Percentiles rank a stretch among this genome's conserved stretches.
Evolutionary conservation across 75 land plant species (phyloP).

Genomic region (Chamaecyparis obtusa): DNA sequence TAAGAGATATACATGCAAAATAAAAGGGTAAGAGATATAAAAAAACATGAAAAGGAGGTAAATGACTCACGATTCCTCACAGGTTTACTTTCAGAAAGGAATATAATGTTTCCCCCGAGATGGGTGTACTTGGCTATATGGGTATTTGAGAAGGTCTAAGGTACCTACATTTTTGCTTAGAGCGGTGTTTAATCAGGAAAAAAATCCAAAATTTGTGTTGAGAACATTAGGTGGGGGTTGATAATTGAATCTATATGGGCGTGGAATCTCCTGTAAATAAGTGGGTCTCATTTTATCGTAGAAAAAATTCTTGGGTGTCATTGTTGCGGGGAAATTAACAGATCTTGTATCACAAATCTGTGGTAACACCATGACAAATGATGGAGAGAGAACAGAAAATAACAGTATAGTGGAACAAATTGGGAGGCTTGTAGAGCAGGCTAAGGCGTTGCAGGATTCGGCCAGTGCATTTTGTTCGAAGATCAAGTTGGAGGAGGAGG

Average conservation of each 20-base stretch:
- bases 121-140: too few relatives aligned
- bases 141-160: too few relatives aligned
- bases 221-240: background rate
- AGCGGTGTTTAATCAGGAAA: too few relatives aligned
- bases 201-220: background rate
- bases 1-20: too few relatives aligned
- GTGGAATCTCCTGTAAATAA: background rate
- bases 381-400: slow-evolving; percentile 2
- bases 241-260: background rate
- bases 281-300: background rate
- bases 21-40: too few relatives aligned
- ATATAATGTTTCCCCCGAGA: too few relatives aligned
- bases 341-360: background rate
- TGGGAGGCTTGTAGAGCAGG: slow-evolving; percentile 43
- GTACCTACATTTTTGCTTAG: too few relatives aligned
- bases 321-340: background rate
- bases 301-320: background rate
- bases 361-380: background rate
- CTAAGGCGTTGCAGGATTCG: slow-evolving; percentile 65
- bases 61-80: too few relatives aligned
- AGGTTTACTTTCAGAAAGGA: too few relatives aligned
- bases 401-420: slow-evolving; percentile 30
- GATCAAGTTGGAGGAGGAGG: slow-evolving; percentile 49
- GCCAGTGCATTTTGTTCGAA: slow-evolving; percentile 49
- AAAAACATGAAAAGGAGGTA: too few relatives aligned